phyloP scores from a whole-genome alignment of 805 yeast genomes.

The Starmerella vaccinii region DNA sequence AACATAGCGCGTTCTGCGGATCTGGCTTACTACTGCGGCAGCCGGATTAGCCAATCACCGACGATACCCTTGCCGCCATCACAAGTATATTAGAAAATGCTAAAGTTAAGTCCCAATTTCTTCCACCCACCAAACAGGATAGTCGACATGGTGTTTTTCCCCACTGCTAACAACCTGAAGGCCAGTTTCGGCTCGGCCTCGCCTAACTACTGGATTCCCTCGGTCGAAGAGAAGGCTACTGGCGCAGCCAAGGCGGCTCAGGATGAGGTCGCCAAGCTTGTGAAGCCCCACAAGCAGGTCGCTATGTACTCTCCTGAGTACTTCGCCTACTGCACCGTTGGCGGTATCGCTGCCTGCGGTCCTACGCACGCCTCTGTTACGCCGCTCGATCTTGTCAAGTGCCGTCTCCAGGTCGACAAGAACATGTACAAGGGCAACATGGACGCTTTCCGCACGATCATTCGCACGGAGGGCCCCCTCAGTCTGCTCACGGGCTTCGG shows the following conservation, averaged over 20 bases:
- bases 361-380: conserved; percentile 92
- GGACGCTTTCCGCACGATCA: conserved; percentile 67
- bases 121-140: conserved; percentile 1
- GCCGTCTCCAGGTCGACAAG: conserved; percentile 82
- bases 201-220: conserved; percentile 33
- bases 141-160: conserved; percentile 32
- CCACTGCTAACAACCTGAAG: conserved; percentile 31
- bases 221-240: conserved; percentile 25
- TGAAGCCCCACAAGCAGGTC: conserved; percentile 34
- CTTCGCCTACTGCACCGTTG: conserved; percentile 63
- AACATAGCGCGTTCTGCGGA: not conserved
- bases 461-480: conserved; percentile 58
- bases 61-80: conserved; percentile 10
- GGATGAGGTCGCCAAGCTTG: conserved; percentile 30
- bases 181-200: conserved; percentile 30
- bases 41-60: conserved; percentile 12
- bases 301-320: conserved; percentile 51
- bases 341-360: conserved; percentile 81
- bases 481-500: conserved; percentile 80
- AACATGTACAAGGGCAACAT: conserved; percentile 59
- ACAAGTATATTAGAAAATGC: conserved; percentile 5
- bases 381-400: conserved; percentile 86
- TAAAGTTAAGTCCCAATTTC: not conserved
- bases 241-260: conserved; percentile 28
- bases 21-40: not conserved